A percentile compares a stretch with the other conserved stretches of the same genome.
Evolutionary conservation across 495 filamentous ascomycete genomes (phyloP).

Genomic region (Hypoxylon trugodes): DNA sequence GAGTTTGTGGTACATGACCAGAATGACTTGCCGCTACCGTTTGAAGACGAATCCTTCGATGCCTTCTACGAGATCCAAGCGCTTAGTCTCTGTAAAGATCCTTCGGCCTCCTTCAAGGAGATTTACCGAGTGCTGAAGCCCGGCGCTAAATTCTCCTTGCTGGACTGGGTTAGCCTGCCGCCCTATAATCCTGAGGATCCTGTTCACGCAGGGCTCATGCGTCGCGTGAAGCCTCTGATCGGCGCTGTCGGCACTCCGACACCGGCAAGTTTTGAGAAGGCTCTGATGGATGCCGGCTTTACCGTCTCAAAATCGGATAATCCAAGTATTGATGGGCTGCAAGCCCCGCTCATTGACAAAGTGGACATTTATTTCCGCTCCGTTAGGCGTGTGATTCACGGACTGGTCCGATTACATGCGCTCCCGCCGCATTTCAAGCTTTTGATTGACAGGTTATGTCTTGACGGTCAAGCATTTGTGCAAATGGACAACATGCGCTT

Average conservation of each 20-base stretch:
- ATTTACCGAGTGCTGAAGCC: constrained; percentile 66
- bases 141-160: constrained; percentile 62
- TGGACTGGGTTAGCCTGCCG: constrained; percentile 69
- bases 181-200: constrained; percentile 63
- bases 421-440: constrained; percentile 68
- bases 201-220: constrained; percentile 65
- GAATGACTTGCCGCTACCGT: constrained; percentile 66
- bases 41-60: constrained; percentile 64
- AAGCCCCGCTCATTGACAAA: constrained; percentile 67
- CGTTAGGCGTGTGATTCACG: constrained; percentile 61
- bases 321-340: constrained; percentile 65
- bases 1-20: constrained; percentile 65
- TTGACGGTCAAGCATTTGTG: constrained; percentile 68
- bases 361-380: constrained; percentile 69
- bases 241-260: constrained; percentile 71
- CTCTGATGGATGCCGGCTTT: constrained; percentile 63
- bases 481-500: constrained; percentile 70
- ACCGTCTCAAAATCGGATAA: constrained; percentile 62
- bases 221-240: constrained; percentile 68
- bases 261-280: constrained; percentile 60
- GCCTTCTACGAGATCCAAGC: constrained; percentile 73
- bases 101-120: constrained; percentile 60
- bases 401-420: constrained; percentile 59
- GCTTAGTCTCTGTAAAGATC: constrained; percentile 66
- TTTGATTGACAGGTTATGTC: constrained; percentile 68